phyloP scores from a whole-genome alignment of 306 rosid species.

The Glycyrrhiza uralensis region DNA sequence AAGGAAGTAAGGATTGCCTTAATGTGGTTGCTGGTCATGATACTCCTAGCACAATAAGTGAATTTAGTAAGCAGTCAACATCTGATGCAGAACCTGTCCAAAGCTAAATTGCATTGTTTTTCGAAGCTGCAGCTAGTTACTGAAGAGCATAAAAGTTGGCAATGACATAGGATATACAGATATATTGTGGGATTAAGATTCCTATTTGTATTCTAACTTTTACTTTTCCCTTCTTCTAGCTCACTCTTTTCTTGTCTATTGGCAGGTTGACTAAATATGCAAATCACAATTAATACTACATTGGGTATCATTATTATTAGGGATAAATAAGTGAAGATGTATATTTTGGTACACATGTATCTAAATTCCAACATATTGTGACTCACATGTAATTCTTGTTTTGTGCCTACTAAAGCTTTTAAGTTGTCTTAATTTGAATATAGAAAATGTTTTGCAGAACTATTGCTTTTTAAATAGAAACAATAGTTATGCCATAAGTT shows the following conservation, averaged over 20 bases:
- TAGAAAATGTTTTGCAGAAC: not conserved
- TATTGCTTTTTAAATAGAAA: not conserved
- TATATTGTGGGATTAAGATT: slow-evolving; percentile 19
- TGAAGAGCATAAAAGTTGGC: slow-evolving; percentile 16
- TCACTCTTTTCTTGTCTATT: slow-evolving; percentile 4
- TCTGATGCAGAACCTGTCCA: slow-evolving; percentile 46
- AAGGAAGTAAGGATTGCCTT: slow-evolving; percentile 25
- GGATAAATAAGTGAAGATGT: slow-evolving; percentile 28
- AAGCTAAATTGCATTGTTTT: slow-evolving; percentile 38
- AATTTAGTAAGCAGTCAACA: slow-evolving; percentile 28
- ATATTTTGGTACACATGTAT: slow-evolving; percentile 18
- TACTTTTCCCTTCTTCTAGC: slow-evolving; percentile 6
- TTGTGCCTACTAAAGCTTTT: not conserved
- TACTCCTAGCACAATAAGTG: slow-evolving; percentile 24
- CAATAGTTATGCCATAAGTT: not conserved
- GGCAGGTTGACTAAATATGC: slow-evolving; percentile 21
- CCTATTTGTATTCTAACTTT: slow-evolving; percentile 20
- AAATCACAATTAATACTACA: slow-evolving; percentile 3
- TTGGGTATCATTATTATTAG: slow-evolving; percentile 20
- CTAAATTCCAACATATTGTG: slow-evolving; percentile 6
- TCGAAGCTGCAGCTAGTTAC: slow-evolving; percentile 22
- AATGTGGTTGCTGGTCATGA: slow-evolving; percentile 23
- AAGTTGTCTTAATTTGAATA: not conserved
- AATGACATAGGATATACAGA: slow-evolving; percentile 35
- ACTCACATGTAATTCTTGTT: slow-evolving; percentile 3